Evolutionary conservation across 306 rosid species (phyloP).

Genomic region (Prunus armeniaca): DNA sequence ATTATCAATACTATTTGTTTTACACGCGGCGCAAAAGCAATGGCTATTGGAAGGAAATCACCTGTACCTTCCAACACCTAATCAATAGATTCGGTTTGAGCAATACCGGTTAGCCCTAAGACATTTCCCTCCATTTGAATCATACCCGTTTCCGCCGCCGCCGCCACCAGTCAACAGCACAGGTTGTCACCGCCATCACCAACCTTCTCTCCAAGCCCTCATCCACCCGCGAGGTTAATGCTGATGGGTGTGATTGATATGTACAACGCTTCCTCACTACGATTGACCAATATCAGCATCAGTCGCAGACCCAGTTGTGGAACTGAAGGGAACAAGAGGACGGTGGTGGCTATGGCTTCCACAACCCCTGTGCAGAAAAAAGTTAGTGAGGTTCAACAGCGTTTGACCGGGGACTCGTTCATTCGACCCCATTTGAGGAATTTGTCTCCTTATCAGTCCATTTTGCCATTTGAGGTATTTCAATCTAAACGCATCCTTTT

Average conservation of each 20-base stretch:
- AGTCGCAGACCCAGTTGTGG: slow-evolving; percentile 33
- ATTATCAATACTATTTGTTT: no score
- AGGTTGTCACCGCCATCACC: neutral
- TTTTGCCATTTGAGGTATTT: slow-evolving; percentile 88
- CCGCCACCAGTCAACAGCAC: neutral
- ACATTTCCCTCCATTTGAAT: no score
- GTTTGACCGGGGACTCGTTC: slow-evolving; percentile 71
- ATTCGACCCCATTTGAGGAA: slow-evolving; percentile 77
- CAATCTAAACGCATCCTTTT: neutral
- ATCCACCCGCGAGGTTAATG: neutral
- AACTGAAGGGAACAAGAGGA: slow-evolving; percentile 33
- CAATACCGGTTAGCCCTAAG: no score
- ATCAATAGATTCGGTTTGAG: no score
- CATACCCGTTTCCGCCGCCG: neutral
- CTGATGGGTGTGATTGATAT: slow-evolving; percentile 62
- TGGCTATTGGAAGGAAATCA: no score
- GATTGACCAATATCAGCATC: slow-evolving; percentile 19
- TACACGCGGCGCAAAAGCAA: no score
- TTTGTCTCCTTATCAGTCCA: slow-evolving; percentile 88
- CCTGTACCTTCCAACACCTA: no score
- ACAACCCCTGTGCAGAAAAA: slow-evolving; percentile 48
- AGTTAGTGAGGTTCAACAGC: slow-evolving; percentile 34
- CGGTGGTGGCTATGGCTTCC: slow-evolving; percentile 58
- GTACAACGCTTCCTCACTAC: slow-evolving; percentile 30
- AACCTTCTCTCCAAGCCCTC: neutral